Evolutionary conservation across 345 rosid species (phyloP).

Genomic region (Trapa bicornis): DNA sequence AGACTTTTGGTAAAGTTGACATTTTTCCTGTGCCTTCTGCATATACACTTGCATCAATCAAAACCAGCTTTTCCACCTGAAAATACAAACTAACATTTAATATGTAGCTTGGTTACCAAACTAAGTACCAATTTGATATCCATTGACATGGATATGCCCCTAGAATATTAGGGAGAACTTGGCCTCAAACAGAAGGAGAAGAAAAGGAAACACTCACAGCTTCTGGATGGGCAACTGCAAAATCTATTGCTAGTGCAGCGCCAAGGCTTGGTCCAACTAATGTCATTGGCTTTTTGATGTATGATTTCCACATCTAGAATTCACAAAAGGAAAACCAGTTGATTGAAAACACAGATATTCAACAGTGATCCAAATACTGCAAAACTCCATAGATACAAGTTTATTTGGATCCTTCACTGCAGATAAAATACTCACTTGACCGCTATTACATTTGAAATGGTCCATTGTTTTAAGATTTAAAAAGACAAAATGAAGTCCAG

Average conservation of each 20-base stretch:
- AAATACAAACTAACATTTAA: conserved; percentile 1
- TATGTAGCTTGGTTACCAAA: background rate
- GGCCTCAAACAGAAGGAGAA: background rate
- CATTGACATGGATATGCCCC: background rate
- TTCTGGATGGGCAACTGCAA: conserved; percentile 71
- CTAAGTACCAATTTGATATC: background rate
- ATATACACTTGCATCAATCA: conserved; percentile 85
- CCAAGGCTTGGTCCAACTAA: conserved; percentile 96
- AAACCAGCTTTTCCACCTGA: conserved; percentile 66
- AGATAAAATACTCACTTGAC: background rate
- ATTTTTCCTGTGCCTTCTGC: conserved; percentile 83
- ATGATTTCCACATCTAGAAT: conserved; percentile 64
- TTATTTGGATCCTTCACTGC: background rate
- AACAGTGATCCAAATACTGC: background rate
- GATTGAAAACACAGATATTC: background rate
- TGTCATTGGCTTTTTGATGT: conserved; percentile 67
- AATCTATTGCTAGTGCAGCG: conserved; percentile 85
- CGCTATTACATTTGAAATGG: background rate
- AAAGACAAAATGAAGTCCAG: background rate
- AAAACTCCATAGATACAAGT: background rate
- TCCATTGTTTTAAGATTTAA: background rate
- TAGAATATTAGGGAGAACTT: background rate
- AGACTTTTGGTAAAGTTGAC: conserved; percentile 51
- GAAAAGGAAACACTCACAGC: conserved; percentile 34
- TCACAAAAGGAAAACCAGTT: conserved; percentile 9